Conservation (phyloP, 2,329 filamentous ascomycete genomes). For the Colletotrichum echinochloae region DNA sequence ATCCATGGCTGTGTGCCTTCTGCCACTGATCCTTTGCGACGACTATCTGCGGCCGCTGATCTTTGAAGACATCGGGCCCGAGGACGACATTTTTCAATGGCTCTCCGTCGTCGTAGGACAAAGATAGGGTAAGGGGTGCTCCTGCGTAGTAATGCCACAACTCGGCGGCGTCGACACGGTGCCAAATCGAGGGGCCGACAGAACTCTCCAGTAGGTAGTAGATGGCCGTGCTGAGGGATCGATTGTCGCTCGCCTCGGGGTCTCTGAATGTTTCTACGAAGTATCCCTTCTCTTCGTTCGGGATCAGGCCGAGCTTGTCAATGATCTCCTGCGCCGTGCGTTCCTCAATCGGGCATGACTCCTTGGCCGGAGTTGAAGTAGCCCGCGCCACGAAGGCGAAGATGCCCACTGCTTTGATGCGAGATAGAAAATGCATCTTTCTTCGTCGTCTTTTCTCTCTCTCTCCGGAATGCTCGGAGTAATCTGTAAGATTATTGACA, state of each 20-base stretch:
- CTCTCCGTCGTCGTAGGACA: slow-evolving; percentile 58
- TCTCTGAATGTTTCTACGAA: slow-evolving; percentile 62
- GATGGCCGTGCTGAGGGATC: slow-evolving; percentile 61
- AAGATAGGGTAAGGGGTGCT: slow-evolving; percentile 59
- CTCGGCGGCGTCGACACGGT: slow-evolving; percentile 62
- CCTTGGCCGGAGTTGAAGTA: neutral
- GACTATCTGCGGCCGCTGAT: slow-evolving; percentile 58
- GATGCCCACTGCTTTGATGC: neutral
- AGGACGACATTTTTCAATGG: slow-evolving; percentile 51
- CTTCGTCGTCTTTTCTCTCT: fast-evolving
- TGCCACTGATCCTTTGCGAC: slow-evolving; percentile 59
- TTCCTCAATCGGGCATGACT: neutral
- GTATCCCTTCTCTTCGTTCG: slow-evolving; percentile 63
- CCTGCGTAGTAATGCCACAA: slow-evolving; percentile 68
- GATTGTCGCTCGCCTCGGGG: slow-evolving; percentile 45
- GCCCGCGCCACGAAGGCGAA: neutral
- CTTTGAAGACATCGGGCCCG: slow-evolving; percentile 57
- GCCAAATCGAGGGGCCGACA: slow-evolving; percentile 60
- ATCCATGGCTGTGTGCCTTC: slow-evolving; percentile 56
- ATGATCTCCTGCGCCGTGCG: slow-evolving; percentile 59
- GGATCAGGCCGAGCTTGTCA: slow-evolving; percentile 53
- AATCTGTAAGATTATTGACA: too few relatives aligned
- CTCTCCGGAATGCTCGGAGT: neutral
- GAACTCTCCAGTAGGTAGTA: slow-evolving; percentile 64
- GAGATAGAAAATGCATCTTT: neutral